A percentile compares a stretch with the other conserved stretches of the same genome.
Conservation (phyloP, 2,329 filamentous ascomycete genomes). For the Penicillium brasilianum region DNA sequence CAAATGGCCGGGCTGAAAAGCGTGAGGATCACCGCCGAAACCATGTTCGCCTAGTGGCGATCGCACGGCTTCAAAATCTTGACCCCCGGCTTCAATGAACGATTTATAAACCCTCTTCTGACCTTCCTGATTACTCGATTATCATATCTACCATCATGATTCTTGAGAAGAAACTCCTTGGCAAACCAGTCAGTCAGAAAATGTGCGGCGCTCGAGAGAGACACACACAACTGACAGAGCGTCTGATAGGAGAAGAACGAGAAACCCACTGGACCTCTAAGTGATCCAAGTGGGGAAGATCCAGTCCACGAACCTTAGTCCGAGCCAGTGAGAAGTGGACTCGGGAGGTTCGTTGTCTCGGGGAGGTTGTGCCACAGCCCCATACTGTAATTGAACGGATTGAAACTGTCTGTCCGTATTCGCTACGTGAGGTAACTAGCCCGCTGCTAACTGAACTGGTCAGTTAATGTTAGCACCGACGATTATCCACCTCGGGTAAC, state of each 20-base stretch:
- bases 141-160: background rate
- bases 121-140: background rate
- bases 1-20: constrained; percentile 17
- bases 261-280: background rate
- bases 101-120: background rate
- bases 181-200: background rate
- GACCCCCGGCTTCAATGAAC: background rate
- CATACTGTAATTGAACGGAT: background rate
- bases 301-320: constrained; percentile 12
- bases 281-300: constrained; percentile 5
- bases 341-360: constrained; percentile 15
- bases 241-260: background rate
- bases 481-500: constrained; percentile 1
- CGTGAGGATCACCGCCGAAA: constrained; percentile 25
- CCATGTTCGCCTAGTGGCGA: constrained; percentile 26
- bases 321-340: constrained; percentile 6
- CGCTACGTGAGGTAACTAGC: no score
- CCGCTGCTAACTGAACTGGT: background rate
- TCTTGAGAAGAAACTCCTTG: background rate
- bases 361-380: constrained; percentile 4
- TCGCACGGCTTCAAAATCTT: constrained; percentile 22
- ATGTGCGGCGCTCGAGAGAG: background rate
- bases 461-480: no score
- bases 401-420: background rate
- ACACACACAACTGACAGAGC: background rate